Evolutionary conservation across 2,329 filamentous ascomycete genomes (phyloP), one percentile per base, ranked within the genome.

Genomic region (Xylariomycetidae sp.): DNA sequence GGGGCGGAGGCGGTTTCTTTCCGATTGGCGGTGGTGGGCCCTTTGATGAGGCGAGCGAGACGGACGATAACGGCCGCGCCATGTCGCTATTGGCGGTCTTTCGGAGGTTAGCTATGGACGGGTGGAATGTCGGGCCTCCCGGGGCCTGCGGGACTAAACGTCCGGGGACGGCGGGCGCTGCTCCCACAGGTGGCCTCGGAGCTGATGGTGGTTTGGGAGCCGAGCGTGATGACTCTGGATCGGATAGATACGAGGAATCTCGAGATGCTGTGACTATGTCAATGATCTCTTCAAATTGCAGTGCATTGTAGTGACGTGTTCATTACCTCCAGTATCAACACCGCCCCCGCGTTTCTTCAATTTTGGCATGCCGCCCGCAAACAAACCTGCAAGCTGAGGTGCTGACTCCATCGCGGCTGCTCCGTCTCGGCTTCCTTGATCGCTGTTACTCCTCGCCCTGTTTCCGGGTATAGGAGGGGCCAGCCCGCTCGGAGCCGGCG

Each of bases 301-400:
- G n/a, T n/a, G n/a, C n/a, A n/a, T n/a, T n/a, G n/a, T 23, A 23
- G 8, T 23, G 20, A 23, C 20, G n/a, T 23, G n/a, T 8, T 23
- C 20, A 23, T 50, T 51, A 74, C 72, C 72, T 57, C 81, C 85
- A 2, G 85, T 90, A 59, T 88, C 75, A 38, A 90, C 69, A 25
- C 84, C 84, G 30, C 86, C 89, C 36, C 88, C 85, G 3, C 82
- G 75, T 67, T 94, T 96, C 59, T 86, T 85, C 53, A 98, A 59
- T 65, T 96, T 97, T 3, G 92, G 92, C 77, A 97, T 97, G 23
- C 90, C 92, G 22, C 88, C 89, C 1, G 86, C 88, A 55, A 98
- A 95, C 16, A 98, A 61, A 2, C 92, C 92, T 18, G 70, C 90
- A 9, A 97, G 62, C 57, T 96, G 90, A 9, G 88, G 88, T 30